These are phyloP conservation scores for Cyclocybe cylindracea DNA, from an alignment of 768 basidiomycete genomes.

Conservation along the genomic window DNA sequence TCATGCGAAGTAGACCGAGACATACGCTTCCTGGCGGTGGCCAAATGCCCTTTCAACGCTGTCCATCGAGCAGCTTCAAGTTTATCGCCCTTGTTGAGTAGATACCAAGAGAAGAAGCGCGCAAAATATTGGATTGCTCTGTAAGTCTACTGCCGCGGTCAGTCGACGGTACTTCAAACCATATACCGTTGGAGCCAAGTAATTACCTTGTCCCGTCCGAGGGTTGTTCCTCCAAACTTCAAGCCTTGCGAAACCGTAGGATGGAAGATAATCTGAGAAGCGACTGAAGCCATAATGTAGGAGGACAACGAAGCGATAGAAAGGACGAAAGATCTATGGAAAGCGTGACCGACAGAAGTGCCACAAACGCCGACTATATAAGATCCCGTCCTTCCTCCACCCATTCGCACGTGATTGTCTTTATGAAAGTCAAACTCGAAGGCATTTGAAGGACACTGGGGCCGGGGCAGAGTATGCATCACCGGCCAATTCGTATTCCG, in stretches of 20 bases:
- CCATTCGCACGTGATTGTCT: conserved; percentile 22
- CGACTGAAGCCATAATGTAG: conserved; percentile 47
- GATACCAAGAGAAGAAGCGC: conserved; percentile 85
- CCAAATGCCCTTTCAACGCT: conserved; percentile 85
- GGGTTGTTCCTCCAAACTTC: conserved; percentile 77
- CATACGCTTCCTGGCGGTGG: conserved; percentile 82
- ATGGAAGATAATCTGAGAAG: conserved; percentile 83
- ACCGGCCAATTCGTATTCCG: too few relatives aligned
- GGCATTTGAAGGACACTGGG: too few relatives aligned
- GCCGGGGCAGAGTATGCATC: too few relatives aligned
- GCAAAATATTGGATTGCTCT: conserved; percentile 90
- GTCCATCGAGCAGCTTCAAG: conserved; percentile 75
- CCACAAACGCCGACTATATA: background rate
- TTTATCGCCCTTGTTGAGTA: conserved; percentile 68
- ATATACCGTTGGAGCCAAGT: background rate
- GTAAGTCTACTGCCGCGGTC: conserved; percentile 60
- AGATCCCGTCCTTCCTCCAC: conserved; percentile 15
- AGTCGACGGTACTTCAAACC: background rate
- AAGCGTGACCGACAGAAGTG: background rate
- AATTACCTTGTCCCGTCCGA: conserved; percentile 88
- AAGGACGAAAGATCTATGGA: background rate
- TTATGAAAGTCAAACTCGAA: too few relatives aligned
- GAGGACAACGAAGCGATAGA: conserved; percentile 3
- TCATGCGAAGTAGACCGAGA: conserved; percentile 1
- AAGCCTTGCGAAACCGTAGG: conserved; percentile 76